Evolutionary conservation across 495 filamentous ascomycete species (phyloP), one percentile per base, ranked within the genome.

Genomic region (Rhizodiscina lignyota): DNA sequence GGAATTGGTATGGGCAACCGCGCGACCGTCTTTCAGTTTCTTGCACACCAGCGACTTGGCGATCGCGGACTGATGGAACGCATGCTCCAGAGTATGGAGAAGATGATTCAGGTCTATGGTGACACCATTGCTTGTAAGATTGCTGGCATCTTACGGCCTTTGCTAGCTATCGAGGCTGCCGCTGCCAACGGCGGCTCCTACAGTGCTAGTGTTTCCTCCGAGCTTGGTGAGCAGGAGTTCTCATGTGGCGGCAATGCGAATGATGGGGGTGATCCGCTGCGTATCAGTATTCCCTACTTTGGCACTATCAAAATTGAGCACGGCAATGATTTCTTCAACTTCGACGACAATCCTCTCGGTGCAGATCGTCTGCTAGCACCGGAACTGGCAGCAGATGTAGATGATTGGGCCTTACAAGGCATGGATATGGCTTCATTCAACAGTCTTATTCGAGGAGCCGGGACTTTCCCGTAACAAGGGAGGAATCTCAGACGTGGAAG

Each of bases 41-140:
- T 52, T 19, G 53, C 54, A 3, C 59, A 67, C 27, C 60, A 63
- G 38, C 44, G 51, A 4, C 40, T 45, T 3, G 48, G 51, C 31
- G 65, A 69, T 45, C 56, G 58, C 8, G 63, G 56, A 2, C 48
- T 63, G 37, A 45, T 67, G 26, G 62, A 67, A 17, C 53, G 60
- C 17, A 50, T 45, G 8, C 48, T 51, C n/a, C 53, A 62, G 38
- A 52, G 27, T 21, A 52, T 66, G 38, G 50, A 59, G 18, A 6
- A 5, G 4, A 21, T 41, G 8, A 21, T 38, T 3, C 18, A 24
- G 6, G 16, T 33, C 10, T 23, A 24, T n/a, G 18, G 3, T 4
- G 42, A 45, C 27, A 34, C 13, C 4, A 20, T 41, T 11, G 18
- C 33, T 18, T 21, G 16, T 1, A 48, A 51, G 23, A 42, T 55